phyloP scores from a whole-genome alignment of 1,284 basidiomycete species.

The Mrakiaceae sp. region DNA sequence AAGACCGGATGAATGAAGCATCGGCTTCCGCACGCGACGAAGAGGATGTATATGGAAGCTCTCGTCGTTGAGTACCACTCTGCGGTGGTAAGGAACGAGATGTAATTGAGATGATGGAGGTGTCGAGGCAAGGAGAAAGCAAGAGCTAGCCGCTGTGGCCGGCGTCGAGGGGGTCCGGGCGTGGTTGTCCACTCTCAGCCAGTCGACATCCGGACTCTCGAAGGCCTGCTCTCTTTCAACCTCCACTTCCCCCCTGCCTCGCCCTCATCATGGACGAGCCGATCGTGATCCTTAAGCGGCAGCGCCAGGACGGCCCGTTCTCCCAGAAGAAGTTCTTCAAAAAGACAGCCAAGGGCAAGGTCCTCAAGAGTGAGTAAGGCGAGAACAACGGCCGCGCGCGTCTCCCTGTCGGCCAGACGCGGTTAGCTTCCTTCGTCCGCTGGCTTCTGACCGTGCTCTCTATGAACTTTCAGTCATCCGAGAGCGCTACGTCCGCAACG shows the following conservation, averaged over 20 bases:
- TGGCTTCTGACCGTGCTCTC: neutral
- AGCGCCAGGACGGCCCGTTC: constrained; percentile 56
- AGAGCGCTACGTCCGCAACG: constrained; percentile 86
- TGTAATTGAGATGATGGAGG: no score
- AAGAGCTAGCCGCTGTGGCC: no score
- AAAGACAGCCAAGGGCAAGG: constrained; percentile 88
- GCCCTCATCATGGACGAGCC: neutral
- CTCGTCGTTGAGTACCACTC: no score
- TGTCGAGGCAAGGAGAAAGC: no score
- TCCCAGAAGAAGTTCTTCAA: constrained; percentile 84
- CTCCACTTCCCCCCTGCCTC: neutral
- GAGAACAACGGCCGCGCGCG: neutral
- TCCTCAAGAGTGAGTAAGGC: constrained; percentile 61
- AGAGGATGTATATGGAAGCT: no score
- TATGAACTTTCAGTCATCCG: constrained; percentile 54
- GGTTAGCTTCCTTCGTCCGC: neutral
- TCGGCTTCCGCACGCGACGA: no score
- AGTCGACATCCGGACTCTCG: no score
- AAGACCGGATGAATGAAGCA: no score
- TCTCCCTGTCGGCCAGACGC: constrained; percentile 21
- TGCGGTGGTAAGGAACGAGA: no score
- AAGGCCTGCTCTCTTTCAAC: neutral
- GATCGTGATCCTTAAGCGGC: constrained; percentile 52
- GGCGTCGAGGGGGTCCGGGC: no score
- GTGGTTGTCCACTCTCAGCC: no score